Base-by-base conservation (phyloP, 805 yeast genomes). In the Maudiozyma barnettii region DNA sequence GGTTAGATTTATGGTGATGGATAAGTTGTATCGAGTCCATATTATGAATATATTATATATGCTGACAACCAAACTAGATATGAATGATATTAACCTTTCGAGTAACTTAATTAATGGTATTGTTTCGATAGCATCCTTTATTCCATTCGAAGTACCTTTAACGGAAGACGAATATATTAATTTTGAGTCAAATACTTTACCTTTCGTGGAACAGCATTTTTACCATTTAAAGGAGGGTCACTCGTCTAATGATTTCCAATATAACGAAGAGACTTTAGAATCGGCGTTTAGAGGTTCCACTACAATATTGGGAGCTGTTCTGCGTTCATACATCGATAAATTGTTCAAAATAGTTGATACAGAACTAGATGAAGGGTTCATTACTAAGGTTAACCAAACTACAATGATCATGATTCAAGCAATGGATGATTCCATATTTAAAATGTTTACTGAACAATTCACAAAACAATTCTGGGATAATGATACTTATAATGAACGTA, bases 51-150 rank as follows among this genome's bases (percentile, higher is more conserved):
- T 93, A 10, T 61, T 90, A 33, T 76, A 81, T 26, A 72, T 86
- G 63, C 68, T 82, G 2, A 63, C 89, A 9, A 84, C 88, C 0
- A 96, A 95, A 35, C 79, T 93, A 26, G 98, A 93, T 61, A 78
- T 90, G 1, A 93, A 90, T 61, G 99, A 93, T 63, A 73, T 88
- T 44, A 74, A 72, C n/a, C 79, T 90, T 59, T 81, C 96, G 0
- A 71, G 81, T n/a, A 74, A 79, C 46, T 75, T 95, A 0, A 66
- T 90, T 38, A 76, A 81, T 49, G 74, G 86, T 19, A 75, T 93
- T 49, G 82, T 86, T 9, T 72, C 86, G 0, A 76, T 82, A 22
- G 81, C 90, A 0, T 70, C 83, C 5, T 82, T 81, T 45, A 76
- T 85, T 2, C 96, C 96, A 1, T 71, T 89, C 50, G 69, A 71